Percentiles rank a stretch among this genome's conserved stretches.
Evolutionary conservation across 352 stramenopile genomes (phyloP).

Genomic region (Thalassiosira hispida): DNA sequence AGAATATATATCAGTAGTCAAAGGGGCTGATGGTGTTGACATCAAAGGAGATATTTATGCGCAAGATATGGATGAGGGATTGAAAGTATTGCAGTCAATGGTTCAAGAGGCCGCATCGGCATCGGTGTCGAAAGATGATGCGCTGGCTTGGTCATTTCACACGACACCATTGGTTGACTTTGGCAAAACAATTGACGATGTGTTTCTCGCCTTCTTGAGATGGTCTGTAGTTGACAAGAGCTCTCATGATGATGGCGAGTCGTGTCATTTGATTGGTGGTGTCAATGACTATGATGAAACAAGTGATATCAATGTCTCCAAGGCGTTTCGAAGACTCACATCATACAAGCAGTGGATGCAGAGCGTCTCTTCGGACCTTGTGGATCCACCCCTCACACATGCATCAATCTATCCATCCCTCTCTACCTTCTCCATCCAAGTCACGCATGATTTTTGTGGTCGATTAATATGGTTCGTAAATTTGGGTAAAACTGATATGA

Average conservation of each 20-base stretch:
- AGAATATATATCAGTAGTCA: conserved; percentile 48
- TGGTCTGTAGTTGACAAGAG: conserved; percentile 51
- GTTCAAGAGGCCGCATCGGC: conserved; percentile 21
- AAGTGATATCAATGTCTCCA: conserved; percentile 51
- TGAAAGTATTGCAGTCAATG: conserved; percentile 42
- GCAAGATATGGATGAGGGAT: conserved; percentile 32
- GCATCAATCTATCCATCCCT: conserved; percentile 48
- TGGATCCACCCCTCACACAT: conserved; percentile 42
- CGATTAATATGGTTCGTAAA: conserved; percentile 55
- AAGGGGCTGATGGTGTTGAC: conserved; percentile 46
- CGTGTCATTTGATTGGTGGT: conserved; percentile 42
- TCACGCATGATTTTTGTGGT: conserved; percentile 49
- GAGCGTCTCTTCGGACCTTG: conserved; percentile 33
- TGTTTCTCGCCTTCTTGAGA: conserved; percentile 51
- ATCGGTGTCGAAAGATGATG: conserved; percentile 30
- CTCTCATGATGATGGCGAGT: conserved; percentile 32
- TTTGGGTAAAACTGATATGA: conserved; percentile 47
- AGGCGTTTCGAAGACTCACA: conserved; percentile 51
- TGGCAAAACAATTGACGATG: conserved; percentile 48
- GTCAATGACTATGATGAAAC: conserved; percentile 31
- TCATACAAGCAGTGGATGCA: conserved; percentile 55
- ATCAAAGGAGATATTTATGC: conserved; percentile 44
- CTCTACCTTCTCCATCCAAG: conserved; percentile 41
- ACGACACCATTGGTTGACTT: conserved; percentile 43
- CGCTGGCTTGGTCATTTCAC: conserved; percentile 39